These are phyloP conservation scores for Camellia lanceoleosa DNA, from an alignment of 148 eudicot species.

Conservation along the genomic window DNA sequence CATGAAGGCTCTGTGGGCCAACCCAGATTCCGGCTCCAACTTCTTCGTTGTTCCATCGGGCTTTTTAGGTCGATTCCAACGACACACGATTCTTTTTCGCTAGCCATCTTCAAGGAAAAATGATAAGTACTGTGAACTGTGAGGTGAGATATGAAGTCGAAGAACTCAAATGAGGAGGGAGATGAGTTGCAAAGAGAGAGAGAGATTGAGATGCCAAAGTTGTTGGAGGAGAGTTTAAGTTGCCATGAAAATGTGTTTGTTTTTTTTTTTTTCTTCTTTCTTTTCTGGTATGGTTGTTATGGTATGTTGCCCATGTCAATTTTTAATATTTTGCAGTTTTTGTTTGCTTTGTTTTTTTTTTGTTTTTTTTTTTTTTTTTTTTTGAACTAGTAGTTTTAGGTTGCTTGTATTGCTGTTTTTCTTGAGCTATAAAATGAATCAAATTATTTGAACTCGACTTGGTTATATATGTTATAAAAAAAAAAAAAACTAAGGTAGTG, in stretches of 20 bases:
- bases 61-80: constrained; percentile 60
- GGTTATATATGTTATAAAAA: too few relatives aligned
- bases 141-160: too few relatives aligned
- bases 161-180: not conserved
- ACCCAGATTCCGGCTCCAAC: constrained; percentile 32
- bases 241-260: too few relatives aligned
- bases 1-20: constrained; percentile 14
- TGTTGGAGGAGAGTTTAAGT: too few relatives aligned
- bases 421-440: too few relatives aligned
- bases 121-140: too few relatives aligned
- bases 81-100: constrained; percentile 22
- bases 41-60: constrained; percentile 46
- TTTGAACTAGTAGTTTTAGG: not conserved
- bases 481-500: too few relatives aligned
- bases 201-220: not conserved
- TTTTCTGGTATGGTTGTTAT: too few relatives aligned
- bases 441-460: too few relatives aligned
- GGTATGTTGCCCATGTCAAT: not conserved
- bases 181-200: not conserved
- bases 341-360: too few relatives aligned
- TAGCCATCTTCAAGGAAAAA: constrained; percentile 24
- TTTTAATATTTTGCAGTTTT: not conserved
- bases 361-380: too few relatives aligned
- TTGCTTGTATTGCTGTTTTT: not conserved
- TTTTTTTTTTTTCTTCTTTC: too few relatives aligned